Evolutionary conservation across 495 filamentous ascomycete genomes (phyloP).

Genomic region (Mytilinidion resinicola): DNA sequence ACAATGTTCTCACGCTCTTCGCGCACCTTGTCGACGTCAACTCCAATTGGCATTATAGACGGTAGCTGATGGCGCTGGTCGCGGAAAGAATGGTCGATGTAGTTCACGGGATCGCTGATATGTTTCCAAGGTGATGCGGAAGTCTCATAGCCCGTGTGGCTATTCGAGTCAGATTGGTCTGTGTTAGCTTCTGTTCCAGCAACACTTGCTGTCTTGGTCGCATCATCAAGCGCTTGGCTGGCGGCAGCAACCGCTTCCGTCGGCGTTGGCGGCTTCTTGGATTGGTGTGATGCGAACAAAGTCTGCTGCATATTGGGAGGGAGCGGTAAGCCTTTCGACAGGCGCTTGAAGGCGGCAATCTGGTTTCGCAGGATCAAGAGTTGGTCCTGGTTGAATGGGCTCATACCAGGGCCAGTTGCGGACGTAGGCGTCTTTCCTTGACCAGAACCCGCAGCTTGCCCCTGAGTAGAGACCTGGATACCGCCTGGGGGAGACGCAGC

Average conservation of each 20-base stretch:
- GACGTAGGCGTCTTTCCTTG: conserved; percentile 20
- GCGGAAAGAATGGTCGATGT: conserved; percentile 67
- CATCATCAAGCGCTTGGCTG: conserved; percentile 48
- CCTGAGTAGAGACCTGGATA: conserved; percentile 16
- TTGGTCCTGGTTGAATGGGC: conserved; percentile 64
- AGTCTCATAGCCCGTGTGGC: conserved; percentile 49
- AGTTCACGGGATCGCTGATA: conserved; percentile 59
- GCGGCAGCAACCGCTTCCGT: conserved; percentile 52
- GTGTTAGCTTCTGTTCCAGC: conserved; percentile 16
- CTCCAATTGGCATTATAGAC: conserved; percentile 79
- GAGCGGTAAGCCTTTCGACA: conserved; percentile 74
- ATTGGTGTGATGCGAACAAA: conserved; percentile 65
- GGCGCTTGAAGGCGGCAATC: conserved; percentile 73
- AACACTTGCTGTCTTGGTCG: conserved; percentile 30
- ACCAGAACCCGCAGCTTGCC: conserved; percentile 9
- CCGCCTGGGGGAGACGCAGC: conserved; percentile 4
- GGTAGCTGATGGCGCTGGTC: conserved; percentile 70
- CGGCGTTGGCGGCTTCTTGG: conserved; percentile 50
- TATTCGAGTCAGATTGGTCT: conserved; percentile 25
- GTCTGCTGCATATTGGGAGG: conserved; percentile 66
- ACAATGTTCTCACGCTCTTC: conserved; percentile 80
- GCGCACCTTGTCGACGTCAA: conserved; percentile 70
- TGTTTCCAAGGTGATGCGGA: conserved; percentile 61
- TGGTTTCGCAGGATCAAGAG: conserved; percentile 65
- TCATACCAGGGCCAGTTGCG: conserved; percentile 35